Conservation (phyloP, 306 rosid genomes). For the Spatholobus suberectus region DNA sequence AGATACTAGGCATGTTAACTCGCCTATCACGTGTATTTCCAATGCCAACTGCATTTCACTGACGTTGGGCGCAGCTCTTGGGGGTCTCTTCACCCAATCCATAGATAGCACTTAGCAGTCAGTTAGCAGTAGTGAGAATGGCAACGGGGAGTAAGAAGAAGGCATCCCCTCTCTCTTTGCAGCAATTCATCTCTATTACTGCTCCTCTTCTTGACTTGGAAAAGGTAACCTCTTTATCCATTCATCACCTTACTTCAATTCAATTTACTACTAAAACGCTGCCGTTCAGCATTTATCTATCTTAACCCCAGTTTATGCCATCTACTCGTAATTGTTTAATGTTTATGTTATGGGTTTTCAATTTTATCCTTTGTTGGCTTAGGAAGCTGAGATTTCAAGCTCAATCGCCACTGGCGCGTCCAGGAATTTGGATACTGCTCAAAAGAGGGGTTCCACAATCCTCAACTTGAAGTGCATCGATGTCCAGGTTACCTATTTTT, state of each 20-base stretch:
- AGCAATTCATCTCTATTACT: constrained; percentile 79
- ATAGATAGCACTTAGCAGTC: no score
- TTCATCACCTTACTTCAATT: no score
- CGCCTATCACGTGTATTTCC: background rate
- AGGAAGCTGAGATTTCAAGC: constrained; percentile 95
- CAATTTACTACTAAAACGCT: no score
- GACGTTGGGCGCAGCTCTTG: background rate
- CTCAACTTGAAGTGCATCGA: constrained; percentile 92
- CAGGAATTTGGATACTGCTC: constrained; percentile 83
- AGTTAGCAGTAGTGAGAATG: background rate
- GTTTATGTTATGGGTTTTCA: no score
- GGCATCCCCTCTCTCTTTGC: constrained; percentile 61
- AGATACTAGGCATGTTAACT: background rate
- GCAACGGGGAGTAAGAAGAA: constrained; percentile 48
- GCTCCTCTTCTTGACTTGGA: constrained; percentile 90
- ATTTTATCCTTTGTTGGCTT: background rate
- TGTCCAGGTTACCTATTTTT: constrained; percentile 70
- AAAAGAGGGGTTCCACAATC: constrained; percentile 85
- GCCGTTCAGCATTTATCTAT: no score
- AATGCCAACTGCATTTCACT: background rate
- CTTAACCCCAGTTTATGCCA: no score
- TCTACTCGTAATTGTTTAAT: no score
- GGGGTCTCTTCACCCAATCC: no score
- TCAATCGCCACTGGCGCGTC: constrained; percentile 82
- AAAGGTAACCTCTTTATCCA: no score